These are phyloP conservation scores for Hypoxylon intermedium DNA, from an alignment of 495 filamentous ascomycete genomes.

Conservation along the genomic window DNA sequence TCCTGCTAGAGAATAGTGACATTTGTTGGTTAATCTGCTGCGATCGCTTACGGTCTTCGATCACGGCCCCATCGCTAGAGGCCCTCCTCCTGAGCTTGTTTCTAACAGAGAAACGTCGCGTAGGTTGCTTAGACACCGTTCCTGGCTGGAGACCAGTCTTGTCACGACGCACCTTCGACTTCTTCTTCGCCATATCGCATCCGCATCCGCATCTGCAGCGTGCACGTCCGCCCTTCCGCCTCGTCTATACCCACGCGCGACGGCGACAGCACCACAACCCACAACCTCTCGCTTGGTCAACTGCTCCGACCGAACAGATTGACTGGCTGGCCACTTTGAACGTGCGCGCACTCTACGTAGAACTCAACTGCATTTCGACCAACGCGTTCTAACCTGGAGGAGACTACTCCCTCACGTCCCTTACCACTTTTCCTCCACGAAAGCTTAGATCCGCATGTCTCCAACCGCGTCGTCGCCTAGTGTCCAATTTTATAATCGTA, in stretches of 20 bases:
- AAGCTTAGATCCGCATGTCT: slow-evolving; percentile 19
- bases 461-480: slow-evolving; percentile 12
- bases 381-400: too few relatives aligned
- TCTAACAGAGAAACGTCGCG: slow-evolving; percentile 60
- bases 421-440: not conserved
- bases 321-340: not conserved
- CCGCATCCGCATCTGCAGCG: not conserved
- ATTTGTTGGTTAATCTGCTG: slow-evolving; percentile 80
- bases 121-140: too few relatives aligned
- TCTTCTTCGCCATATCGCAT: slow-evolving; percentile 29
- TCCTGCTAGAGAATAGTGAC: slow-evolving; percentile 71
- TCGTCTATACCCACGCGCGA: slow-evolving; percentile 15
- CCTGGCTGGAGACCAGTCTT: too few relatives aligned
- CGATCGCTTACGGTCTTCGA: slow-evolving; percentile 71
- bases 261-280: slow-evolving; percentile 1
- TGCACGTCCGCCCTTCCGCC: slow-evolving; percentile 30
- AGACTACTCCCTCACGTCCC: not conserved
- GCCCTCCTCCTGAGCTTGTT: slow-evolving; percentile 67
- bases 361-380: too few relatives aligned
- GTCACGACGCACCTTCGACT: slow-evolving; percentile 16
- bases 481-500: slow-evolving; percentile 8
- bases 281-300: slow-evolving; percentile 13
- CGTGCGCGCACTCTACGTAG: too few relatives aligned
- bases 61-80: slow-evolving; percentile 70
- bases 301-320: slow-evolving; percentile 16